phyloP scores from a whole-genome alignment of 2,329 filamentous ascomycete species.

The Alternaria postmessia region DNA sequence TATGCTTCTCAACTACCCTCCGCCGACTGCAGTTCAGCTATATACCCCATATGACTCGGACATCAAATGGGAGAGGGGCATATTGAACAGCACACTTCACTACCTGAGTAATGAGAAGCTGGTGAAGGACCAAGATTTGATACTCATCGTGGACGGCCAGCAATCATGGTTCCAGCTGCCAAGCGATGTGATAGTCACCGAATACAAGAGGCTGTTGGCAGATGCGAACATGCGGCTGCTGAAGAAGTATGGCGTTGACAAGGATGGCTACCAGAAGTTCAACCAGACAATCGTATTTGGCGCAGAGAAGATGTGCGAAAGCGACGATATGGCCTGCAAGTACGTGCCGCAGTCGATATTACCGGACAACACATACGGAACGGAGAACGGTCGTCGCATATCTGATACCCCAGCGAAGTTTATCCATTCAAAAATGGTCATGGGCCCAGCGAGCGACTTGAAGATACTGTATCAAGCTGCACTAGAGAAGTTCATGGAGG shows the following conservation, averaged over 20 bases:
- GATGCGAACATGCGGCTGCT: slow-evolving; percentile 62
- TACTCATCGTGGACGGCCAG: slow-evolving; percentile 69
- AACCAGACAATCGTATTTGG: slow-evolving; percentile 65
- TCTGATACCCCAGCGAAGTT: slow-evolving; percentile 50
- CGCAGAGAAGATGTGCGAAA: slow-evolving; percentile 62
- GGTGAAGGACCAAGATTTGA: slow-evolving; percentile 66
- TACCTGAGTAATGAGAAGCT: slow-evolving; percentile 59
- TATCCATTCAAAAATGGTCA: slow-evolving; percentile 58
- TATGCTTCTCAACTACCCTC: slow-evolving; percentile 67
- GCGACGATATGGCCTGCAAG: slow-evolving; percentile 60
- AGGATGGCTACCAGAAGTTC: slow-evolving; percentile 41
- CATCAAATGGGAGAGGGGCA: slow-evolving; percentile 54
- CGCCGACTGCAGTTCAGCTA: slow-evolving; percentile 63
- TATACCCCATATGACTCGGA: slow-evolving; percentile 33
- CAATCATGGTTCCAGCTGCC: slow-evolving; percentile 73
- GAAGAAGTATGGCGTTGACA: slow-evolving; percentile 57
- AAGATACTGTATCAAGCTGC: slow-evolving; percentile 57
- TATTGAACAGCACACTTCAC: slow-evolving; percentile 56
- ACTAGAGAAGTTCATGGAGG: slow-evolving; percentile 47
- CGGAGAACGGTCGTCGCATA: slow-evolving; percentile 50
- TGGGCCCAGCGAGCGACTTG: slow-evolving; percentile 61
- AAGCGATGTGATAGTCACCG: slow-evolving; percentile 67
- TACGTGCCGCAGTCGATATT: slow-evolving; percentile 62
- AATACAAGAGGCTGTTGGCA: slow-evolving; percentile 66
- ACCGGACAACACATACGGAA: slow-evolving; percentile 59